Evolutionary conservation across 177 flowering plant species (phyloP).

Genomic region (Telopea speciosissima): DNA sequence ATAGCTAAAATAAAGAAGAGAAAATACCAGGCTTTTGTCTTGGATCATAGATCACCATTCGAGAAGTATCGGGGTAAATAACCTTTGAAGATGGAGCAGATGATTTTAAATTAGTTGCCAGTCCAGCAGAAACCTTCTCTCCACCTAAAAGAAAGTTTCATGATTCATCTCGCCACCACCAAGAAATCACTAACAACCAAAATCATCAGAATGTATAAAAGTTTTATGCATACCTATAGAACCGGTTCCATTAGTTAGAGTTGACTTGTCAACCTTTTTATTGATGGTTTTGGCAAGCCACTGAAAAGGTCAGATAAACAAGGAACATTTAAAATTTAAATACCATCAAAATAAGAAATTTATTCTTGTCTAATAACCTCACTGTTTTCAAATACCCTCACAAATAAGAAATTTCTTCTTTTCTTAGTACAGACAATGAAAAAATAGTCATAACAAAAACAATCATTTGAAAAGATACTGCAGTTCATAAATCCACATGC

Average conservation of each 20-base stretch:
- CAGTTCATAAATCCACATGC: neutral
- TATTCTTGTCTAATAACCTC: neutral
- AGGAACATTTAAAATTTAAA: neutral
- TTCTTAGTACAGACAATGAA: neutral
- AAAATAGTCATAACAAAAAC: neutral
- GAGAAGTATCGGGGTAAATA: constrained; percentile 63
- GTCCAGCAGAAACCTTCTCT: constrained; percentile 42
- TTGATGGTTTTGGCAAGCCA: constrained; percentile 71
- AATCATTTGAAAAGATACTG: neutral
- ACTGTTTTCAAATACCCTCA: neutral
- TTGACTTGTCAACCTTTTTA: constrained; percentile 57
- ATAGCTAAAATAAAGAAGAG: neutral
- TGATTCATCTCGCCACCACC: neutral
- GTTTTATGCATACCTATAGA: constrained; percentile 36
- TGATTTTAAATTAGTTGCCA: constrained; percentile 27
- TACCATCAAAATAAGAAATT: neutral
- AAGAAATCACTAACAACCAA: neutral
- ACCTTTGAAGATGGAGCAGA: constrained; percentile 39
- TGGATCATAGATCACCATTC: constrained; percentile 75
- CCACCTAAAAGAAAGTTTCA: constrained; percentile 16
- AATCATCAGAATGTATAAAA: constrained; percentile 1
- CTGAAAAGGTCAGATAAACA: constrained; percentile 31
- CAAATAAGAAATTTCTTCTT: neutral
- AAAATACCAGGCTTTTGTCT: constrained; percentile 58
- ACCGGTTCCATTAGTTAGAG: constrained; percentile 42